Conservation (phyloP, 495 filamentous ascomycete genomes). For the Xylaria telfairii region DNA sequence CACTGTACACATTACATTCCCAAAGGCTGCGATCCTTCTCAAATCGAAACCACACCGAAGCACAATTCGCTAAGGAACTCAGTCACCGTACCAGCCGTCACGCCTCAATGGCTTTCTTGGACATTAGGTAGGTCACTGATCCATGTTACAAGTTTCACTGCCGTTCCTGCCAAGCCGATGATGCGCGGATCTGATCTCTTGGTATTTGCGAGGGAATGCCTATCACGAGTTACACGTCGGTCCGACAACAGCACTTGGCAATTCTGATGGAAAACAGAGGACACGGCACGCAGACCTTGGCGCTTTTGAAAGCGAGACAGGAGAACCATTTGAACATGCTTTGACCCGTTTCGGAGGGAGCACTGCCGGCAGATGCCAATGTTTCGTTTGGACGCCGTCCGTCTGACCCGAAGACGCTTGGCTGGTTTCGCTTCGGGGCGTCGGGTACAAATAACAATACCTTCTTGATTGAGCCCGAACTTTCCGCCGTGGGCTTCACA, state of each 20-base stretch:
- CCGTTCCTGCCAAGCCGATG: conserved; percentile 47
- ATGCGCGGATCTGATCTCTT: conserved; percentile 43
- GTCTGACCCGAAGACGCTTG: conserved; percentile 22
- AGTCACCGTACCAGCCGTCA: neutral
- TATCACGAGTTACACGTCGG: conserved; percentile 39
- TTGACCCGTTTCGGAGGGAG: conserved; percentile 19
- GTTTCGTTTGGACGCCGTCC: conserved; percentile 18
- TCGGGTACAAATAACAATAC: conserved; percentile 8
- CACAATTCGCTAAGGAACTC: neutral
- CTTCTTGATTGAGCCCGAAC: conserved; percentile 2
- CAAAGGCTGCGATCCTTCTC: neutral
- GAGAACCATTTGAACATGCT: conserved; percentile 15
- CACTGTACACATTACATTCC: conserved; percentile 21
- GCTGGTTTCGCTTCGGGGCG: conserved; percentile 11
- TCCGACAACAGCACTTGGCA: conserved; percentile 38
- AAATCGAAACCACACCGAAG: neutral
- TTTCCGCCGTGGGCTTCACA: conserved; percentile 10
- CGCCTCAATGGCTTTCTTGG: neutral
- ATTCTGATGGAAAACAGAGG: conserved; percentile 12
- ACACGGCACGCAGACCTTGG: conserved; percentile 22
- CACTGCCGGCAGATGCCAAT: conserved; percentile 22
- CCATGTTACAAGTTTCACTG: conserved; percentile 34
- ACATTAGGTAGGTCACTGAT: neutral
- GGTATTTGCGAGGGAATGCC: conserved; percentile 30
- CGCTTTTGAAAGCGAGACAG: conserved; percentile 15